Percentiles rank a stretch among this genome's conserved stretches.
phyloP scores from a whole-genome alignment of 1,284 basidiomycete genomes.

The Cronartium quercuum region DNA sequence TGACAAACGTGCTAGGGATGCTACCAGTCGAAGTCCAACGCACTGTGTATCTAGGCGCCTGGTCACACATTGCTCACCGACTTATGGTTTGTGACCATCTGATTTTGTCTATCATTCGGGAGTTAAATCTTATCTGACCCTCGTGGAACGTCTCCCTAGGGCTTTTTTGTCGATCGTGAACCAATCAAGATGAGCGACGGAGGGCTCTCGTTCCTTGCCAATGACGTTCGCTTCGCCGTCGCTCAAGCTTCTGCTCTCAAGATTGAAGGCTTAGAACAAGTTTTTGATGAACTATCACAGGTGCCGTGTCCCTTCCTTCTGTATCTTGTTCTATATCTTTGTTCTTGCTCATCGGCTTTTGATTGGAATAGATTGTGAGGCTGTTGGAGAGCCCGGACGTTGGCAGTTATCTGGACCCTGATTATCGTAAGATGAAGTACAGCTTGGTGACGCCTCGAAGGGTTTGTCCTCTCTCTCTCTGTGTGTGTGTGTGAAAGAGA shows the following conservation, averaged over 20 bases:
- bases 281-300: slow-evolving; percentile 27
- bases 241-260: background rate
- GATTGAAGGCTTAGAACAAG: background rate
- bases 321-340: background rate
- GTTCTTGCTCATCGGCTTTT: background rate
- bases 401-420: slow-evolving; percentile 6
- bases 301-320: background rate
- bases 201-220: slow-evolving; percentile 10
- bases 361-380: slow-evolving; percentile 4
- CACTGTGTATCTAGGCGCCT: slow-evolving; percentile 75
- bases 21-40: slow-evolving; percentile 69
- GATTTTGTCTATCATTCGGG: too few relatives aligned
- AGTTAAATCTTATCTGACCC: too few relatives aligned
- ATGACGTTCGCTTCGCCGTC: slow-evolving; percentile 29
- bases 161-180: slow-evolving; percentile 28
- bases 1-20: slow-evolving; percentile 82
- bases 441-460: slow-evolving; percentile 5
- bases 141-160: background rate
- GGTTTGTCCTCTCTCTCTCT: background rate
- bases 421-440: slow-evolving; percentile 21
- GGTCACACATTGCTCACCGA: slow-evolving; percentile 75
- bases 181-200: slow-evolving; percentile 21
- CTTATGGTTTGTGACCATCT: slow-evolving; percentile 61
- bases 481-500: too few relatives aligned
- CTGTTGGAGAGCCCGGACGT: slow-evolving; percentile 16